Evolutionary conservation across 305 asterid genomes (phyloP).

Genomic region (Fraxinus platypoda): DNA sequence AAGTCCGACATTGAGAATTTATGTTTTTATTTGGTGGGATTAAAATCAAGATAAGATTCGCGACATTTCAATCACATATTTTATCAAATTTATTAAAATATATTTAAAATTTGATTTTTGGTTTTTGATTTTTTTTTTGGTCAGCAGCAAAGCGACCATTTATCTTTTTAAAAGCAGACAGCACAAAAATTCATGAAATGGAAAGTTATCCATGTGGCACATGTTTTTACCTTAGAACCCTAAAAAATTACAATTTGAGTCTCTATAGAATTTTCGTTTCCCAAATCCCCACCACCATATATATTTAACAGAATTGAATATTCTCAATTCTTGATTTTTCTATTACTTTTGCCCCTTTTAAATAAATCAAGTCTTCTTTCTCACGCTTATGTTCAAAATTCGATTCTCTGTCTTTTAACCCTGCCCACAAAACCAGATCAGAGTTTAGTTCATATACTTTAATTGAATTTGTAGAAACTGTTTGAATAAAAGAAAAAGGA

Average conservation of each 20-base stretch:
- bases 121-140: neutral
- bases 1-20: neutral
- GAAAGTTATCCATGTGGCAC: neutral
- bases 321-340: neutral
- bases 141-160: neutral
- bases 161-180: neutral
- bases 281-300: conserved; percentile 1
- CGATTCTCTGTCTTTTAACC: conserved; percentile 27
- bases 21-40: neutral
- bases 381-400: conserved; percentile 33
- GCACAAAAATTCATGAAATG: conserved; percentile 22
- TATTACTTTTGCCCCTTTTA: neutral
- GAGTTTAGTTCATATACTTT: conserved; percentile 4
- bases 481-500: neutral
- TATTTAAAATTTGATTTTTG: neutral
- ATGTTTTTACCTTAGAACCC: neutral
- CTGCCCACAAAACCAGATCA: conserved; percentile 4
- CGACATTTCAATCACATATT: too few relatives aligned
- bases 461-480: too few relatives aligned
- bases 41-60: too few relatives aligned
- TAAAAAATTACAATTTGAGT: neutral
- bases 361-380: conserved; percentile 26
- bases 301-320: neutral
- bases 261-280: conserved; percentile 25
- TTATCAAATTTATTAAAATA: too few relatives aligned